Evolutionary conservation across 208 protist species (phyloP).

Genomic region (Leishmania aethiopica): DNA sequence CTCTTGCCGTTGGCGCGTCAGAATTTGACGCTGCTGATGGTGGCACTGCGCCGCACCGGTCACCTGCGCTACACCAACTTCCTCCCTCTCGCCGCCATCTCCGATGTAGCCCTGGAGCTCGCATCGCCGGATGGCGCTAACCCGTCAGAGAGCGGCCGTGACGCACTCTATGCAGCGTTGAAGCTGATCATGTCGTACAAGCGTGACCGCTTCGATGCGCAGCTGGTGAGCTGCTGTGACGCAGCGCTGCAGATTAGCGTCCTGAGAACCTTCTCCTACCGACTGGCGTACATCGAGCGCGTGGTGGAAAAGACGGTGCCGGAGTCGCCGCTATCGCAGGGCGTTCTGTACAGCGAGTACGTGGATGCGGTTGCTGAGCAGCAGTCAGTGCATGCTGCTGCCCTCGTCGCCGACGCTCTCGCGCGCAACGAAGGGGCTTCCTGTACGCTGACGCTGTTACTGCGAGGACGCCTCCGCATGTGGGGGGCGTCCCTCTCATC

Average conservation of each 20-base stretch:
- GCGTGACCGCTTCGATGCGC: constrained; percentile 26
- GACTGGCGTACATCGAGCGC: constrained; percentile 47
- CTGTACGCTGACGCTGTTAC: constrained; percentile 39
- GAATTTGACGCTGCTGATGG: constrained; percentile 66
- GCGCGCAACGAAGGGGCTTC: constrained; percentile 9
- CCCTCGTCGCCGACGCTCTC: constrained; percentile 28
- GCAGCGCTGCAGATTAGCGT: constrained; percentile 60
- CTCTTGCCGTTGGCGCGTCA: constrained; percentile 69
- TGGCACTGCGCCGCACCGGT: constrained; percentile 44
- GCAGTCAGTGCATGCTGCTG: constrained; percentile 36
- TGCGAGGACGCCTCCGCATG: constrained; percentile 19
- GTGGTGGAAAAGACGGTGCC: constrained; percentile 54
- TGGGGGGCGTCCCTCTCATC: constrained; percentile 5
- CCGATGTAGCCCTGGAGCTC: constrained; percentile 55
- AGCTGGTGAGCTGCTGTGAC: constrained; percentile 42
- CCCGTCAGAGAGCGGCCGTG: constrained; percentile 34
- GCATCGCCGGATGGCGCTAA: constrained; percentile 26
- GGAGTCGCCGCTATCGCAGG: constrained; percentile 35
- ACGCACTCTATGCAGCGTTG: constrained; percentile 45
- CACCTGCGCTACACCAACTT: constrained; percentile 28
- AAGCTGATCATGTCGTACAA: constrained; percentile 36
- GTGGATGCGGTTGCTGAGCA: constrained; percentile 33
- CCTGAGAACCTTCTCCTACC: constrained; percentile 46
- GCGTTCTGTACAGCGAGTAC: constrained; percentile 54
- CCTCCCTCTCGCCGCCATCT: constrained; percentile 72